phyloP scores from a whole-genome alignment of 75 land plant genomes.

The Azolla pinnata region DNA sequence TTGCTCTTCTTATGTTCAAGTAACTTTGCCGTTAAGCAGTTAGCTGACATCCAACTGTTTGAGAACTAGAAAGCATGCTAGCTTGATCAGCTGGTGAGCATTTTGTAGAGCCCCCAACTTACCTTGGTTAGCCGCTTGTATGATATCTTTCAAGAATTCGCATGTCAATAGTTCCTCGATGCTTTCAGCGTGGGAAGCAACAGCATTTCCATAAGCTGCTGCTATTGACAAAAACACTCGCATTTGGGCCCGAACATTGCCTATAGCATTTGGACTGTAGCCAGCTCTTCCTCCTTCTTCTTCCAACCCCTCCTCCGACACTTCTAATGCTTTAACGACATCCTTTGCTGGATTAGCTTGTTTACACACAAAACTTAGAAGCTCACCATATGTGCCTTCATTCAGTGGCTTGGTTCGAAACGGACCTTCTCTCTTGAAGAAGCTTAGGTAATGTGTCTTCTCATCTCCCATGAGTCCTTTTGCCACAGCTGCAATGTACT shows the following conservation, averaged over 20 bases:
- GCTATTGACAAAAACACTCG: not conserved
- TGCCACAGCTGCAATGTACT: slow-evolving; percentile 10
- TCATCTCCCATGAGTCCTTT: slow-evolving; percentile 14
- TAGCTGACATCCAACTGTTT: slow-evolving; percentile 1
- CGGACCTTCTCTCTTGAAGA: slow-evolving; percentile 8
- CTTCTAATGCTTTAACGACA: slow-evolving; percentile 4
- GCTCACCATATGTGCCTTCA: slow-evolving; percentile 16
- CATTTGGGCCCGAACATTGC: slow-evolving; percentile 11
- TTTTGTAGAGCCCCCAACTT: slow-evolving; percentile 13
- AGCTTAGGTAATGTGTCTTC: slow-evolving; percentile 8
- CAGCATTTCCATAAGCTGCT: not conserved
- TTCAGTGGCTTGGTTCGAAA: slow-evolving; percentile 10
- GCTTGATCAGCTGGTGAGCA: slow-evolving; percentile 9
- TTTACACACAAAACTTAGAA: slow-evolving; percentile 6
- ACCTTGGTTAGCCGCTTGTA: slow-evolving; percentile 6
- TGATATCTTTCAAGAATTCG: slow-evolving; percentile 1
- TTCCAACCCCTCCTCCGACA: slow-evolving; percentile 10
- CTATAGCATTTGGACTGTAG: slow-evolving; percentile 5
- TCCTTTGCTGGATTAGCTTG: slow-evolving; percentile 7
- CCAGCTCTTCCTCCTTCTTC: slow-evolving; percentile 10
- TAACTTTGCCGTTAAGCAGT: no score
- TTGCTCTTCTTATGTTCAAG: no score
- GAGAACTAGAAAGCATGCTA: slow-evolving; percentile 8
- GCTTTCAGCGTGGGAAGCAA: not conserved
- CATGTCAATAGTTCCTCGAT: not conserved